Conservation (phyloP, 495 filamentous ascomycete genomes). For the Annulohypoxylon nitens region DNA sequence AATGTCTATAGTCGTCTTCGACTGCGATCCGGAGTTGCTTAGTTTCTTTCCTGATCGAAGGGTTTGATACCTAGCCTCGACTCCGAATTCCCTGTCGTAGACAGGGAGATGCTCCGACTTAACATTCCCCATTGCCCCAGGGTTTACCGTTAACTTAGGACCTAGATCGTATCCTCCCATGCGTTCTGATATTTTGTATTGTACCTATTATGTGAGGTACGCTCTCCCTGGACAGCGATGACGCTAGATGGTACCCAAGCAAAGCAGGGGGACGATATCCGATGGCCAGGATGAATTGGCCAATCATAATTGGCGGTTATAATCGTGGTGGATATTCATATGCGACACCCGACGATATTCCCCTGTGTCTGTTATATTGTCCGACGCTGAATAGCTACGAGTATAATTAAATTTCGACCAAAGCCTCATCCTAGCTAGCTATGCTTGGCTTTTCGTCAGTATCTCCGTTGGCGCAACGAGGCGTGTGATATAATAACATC, state of each 20-base stretch:
- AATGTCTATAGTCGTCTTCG: constrained; percentile 12
- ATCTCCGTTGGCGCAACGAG: constrained; percentile 4
- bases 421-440: constrained; percentile 16
- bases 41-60: constrained; percentile 40
- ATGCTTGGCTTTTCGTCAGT: constrained; percentile 11
- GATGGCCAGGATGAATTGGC: constrained; percentile 35
- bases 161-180: neutral
- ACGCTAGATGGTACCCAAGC: constrained; percentile 28
- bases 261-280: constrained; percentile 38
- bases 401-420: constrained; percentile 14
- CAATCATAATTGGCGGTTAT: constrained; percentile 34
- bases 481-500: constrained; percentile 19
- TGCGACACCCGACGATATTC: constrained; percentile 37
- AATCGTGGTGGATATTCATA: constrained; percentile 23
- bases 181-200: neutral
- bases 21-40: constrained; percentile 41
- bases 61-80: constrained; percentile 23
- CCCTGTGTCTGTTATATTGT: constrained; percentile 26
- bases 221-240: constrained; percentile 24
- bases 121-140: constrained; percentile 15
- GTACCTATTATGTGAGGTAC: constrained; percentile 1
- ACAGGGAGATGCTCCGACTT: constrained; percentile 36
- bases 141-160: constrained; percentile 9
- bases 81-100: constrained; percentile 46
- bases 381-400: constrained; percentile 19